Base-by-base conservation (phyloP, 2,329 filamentous ascomycete species). In the Cladophialophora immunda region DNA sequence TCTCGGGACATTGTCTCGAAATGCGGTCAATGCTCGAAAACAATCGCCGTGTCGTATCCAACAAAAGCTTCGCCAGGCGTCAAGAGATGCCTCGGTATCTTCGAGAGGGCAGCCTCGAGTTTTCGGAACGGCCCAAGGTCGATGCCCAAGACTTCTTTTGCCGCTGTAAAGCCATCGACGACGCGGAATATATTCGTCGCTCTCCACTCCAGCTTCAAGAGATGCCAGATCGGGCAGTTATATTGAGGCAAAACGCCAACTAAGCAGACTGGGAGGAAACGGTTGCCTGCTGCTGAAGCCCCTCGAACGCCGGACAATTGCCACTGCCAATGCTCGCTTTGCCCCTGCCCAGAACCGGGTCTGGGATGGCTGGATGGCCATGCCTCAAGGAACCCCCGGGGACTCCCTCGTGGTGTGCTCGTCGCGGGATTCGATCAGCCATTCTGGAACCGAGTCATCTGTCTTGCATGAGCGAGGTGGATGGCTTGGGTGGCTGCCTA, bases 291-390 rank as follows among this genome's bases (percentile, higher is more conserved):
- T 34, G 6, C 9, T 34, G 32, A 5, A 34, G 4, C 9, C 11
- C 32, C 5, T 41, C 38, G 17, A n/a, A 19, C 15, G n/a, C 45
- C 45, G 45, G 45, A 25, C 19, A 25, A 50, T 25, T 25, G 45
- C 45, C 19, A 50, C 45, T 50, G 45, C 45, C 45, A 50, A 50
- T 50, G 19, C 45, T 50, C 45, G 45, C 45, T 50, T 50, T 22
- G 45, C 45, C 45, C 45, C 45, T 50, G 19, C 45, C 45, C 45
- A 50, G 45, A 7, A 11, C 45, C 38, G 13, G 19, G 45, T 50
- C 7, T 3, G 19, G 7, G n/a, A 47, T 8, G 41, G 41, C 41
- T 41, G 17, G 11, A n/a, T n/a, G 4, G 38, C 38, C 38, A 41
- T 15, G 1, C 45, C 45, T 2, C 19, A 3, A n/a, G 15, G 45